Conservation (phyloP, 2,329 filamentous ascomycete species). For the Berkeleyomyces basicola region DNA sequence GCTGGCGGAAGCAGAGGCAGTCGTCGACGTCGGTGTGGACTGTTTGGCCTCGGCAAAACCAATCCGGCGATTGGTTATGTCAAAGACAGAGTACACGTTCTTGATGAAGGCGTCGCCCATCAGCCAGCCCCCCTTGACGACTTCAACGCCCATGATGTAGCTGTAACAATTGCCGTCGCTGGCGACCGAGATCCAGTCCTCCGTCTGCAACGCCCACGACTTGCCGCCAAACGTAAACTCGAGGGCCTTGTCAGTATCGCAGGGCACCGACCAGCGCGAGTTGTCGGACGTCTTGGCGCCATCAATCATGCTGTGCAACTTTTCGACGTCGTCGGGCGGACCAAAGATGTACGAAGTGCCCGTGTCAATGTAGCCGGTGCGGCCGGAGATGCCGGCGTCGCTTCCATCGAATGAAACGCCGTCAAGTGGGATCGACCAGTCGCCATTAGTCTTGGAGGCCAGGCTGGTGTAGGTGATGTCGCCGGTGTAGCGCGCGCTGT, state of each 20-base stretch:
- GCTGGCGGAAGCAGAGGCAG: constrained; percentile 8
- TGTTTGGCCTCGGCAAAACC: constrained; percentile 23
- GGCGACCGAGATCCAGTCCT: constrained; percentile 50
- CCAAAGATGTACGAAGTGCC: constrained; percentile 69
- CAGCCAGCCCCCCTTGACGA: constrained; percentile 53
- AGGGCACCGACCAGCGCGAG: constrained; percentile 55
- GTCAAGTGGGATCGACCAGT: constrained; percentile 59
- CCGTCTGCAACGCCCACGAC: constrained; percentile 47
- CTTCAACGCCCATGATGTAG: constrained; percentile 57
- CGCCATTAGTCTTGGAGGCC: constrained; percentile 30
- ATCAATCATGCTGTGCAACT: constrained; percentile 51
- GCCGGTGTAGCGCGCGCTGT: constrained; percentile 50
- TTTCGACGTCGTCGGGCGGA: constrained; percentile 46
- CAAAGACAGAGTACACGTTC: constrained; percentile 78
- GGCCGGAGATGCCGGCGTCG: constrained; percentile 35
- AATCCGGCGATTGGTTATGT: constrained; percentile 50
- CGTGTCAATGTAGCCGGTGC: constrained; percentile 61
- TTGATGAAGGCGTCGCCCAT: constrained; percentile 75
- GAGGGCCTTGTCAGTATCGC: constrained; percentile 43
- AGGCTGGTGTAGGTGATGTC: constrained; percentile 49
- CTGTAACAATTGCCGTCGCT: constrained; percentile 40
- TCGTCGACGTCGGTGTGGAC: constrained; percentile 6
- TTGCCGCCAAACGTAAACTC: constrained; percentile 52
- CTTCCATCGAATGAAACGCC: constrained; percentile 47
- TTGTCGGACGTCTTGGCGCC: constrained; percentile 40